Percentiles rank a stretch among this genome's conserved stretches.
Conservation (phyloP, 371 early-diverging fungal species). For the Rhizopus delemar region DNA sequence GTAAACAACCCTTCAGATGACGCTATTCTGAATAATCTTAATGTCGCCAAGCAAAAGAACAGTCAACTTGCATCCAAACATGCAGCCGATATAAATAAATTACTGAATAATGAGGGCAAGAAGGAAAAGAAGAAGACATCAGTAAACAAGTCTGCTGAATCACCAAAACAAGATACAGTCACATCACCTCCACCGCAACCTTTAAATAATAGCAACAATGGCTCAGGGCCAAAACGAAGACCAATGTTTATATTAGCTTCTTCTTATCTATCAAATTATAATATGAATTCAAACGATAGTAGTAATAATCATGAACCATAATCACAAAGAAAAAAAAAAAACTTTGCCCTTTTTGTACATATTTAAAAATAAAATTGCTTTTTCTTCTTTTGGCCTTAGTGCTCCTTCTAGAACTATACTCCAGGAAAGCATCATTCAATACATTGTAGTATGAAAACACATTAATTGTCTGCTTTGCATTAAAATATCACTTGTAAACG, state of each 20-base stretch:
- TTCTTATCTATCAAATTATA: slow-evolving; percentile 28
- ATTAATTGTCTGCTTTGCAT: too few species aligned
- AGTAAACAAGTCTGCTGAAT: background rate
- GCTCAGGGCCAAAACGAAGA: slow-evolving; percentile 20
- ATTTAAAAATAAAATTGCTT: too few species aligned
- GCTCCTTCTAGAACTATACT: too few species aligned
- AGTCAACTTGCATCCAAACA: slow-evolving; percentile 18
- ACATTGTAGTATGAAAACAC: too few species aligned
- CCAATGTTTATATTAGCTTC: slow-evolving; percentile 35
- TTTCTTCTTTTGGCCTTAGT: too few species aligned
- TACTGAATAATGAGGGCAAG: slow-evolving; percentile 10
- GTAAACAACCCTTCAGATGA: slow-evolving; percentile 22
- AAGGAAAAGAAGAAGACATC: slow-evolving; percentile 2
- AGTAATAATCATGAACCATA: too few species aligned
- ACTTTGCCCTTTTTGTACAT: too few species aligned
- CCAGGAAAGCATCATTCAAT: too few species aligned
- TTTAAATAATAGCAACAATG: background rate
- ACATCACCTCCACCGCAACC: background rate
- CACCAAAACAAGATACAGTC: background rate
- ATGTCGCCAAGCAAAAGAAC: slow-evolving; percentile 19
- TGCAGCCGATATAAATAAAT: slow-evolving; percentile 18
- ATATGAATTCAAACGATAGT: background rate
- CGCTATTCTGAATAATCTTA: slow-evolving; percentile 24
- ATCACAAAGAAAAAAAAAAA: too few species aligned
- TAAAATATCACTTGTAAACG: too few species aligned